Evolutionary conservation across 78 protist species (phyloP).

Genomic region (Acrasis kona): DNA sequence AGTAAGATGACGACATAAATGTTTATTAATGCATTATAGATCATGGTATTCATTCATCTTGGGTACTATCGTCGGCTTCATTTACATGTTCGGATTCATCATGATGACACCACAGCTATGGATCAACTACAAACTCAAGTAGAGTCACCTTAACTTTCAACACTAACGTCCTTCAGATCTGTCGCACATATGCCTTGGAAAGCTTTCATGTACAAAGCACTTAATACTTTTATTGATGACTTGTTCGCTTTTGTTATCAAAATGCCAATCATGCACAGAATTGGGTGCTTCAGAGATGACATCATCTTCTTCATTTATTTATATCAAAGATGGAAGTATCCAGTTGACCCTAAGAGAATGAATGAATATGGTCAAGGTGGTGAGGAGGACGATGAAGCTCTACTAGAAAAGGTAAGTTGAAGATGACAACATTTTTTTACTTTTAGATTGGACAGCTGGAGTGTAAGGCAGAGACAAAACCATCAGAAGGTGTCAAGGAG

Average conservation of each 20-base stretch:
- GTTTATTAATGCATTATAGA: too few relatives aligned
- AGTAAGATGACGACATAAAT: too few relatives aligned
- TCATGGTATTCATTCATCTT: slow-evolving; percentile 44
- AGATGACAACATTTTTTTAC: too few relatives aligned
- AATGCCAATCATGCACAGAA: slow-evolving; percentile 90
- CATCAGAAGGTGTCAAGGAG: too few relatives aligned
- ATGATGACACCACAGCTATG: slow-evolving; percentile 93
- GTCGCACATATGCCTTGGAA: slow-evolving; percentile 94
- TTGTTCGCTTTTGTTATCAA: slow-evolving; percentile 85
- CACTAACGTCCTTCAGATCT: slow-evolving; percentile 67
- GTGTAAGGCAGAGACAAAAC: too few relatives aligned
- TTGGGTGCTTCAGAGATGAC: slow-evolving; percentile 92
- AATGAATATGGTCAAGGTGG: slow-evolving; percentile 36
- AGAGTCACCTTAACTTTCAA: background rate
- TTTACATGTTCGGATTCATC: slow-evolving; percentile 56
- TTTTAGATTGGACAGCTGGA: too few relatives aligned
- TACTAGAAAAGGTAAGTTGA: background rate
- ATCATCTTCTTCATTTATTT: slow-evolving; percentile 76
- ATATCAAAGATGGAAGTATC: slow-evolving; percentile 86
- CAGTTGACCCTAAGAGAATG: slow-evolving; percentile 61
- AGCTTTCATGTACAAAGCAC: slow-evolving; percentile 78
- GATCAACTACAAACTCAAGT: slow-evolving; percentile 87
- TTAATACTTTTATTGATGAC: slow-evolving; percentile 96
- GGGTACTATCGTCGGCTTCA: slow-evolving; percentile 2
- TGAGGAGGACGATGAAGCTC: background rate